Conservation (phyloP, 768 basidiomycete genomes). For the Erythrobasidium yunnanense region DNA sequence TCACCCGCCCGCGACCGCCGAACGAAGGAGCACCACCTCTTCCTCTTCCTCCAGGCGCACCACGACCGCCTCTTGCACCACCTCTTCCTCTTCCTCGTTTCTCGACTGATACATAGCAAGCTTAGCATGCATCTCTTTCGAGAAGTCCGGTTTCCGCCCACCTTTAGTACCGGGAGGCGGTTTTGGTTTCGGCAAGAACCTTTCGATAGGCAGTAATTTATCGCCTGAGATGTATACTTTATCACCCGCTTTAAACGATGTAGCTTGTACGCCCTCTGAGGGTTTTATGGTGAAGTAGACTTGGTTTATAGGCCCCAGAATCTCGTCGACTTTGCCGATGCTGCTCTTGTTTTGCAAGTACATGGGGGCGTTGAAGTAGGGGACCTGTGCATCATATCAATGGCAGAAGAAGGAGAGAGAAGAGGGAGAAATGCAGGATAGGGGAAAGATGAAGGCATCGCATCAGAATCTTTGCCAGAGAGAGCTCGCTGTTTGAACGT, state of each 20-base stretch:
- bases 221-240: constrained; percentile 97
- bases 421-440: background rate
- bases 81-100: constrained; percentile 39
- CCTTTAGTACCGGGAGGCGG: constrained; percentile 36
- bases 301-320: constrained; percentile 94
- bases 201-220: constrained; percentile 87
- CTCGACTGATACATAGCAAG: constrained; percentile 28
- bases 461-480: background rate
- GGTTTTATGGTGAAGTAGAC: constrained; percentile 97
- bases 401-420: background rate
- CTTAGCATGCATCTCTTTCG: constrained; percentile 8
- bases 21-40: constrained; percentile 40
- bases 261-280: constrained; percentile 87
- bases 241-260: constrained; percentile 92
- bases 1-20: constrained; percentile 1
- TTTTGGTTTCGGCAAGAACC: constrained; percentile 96
- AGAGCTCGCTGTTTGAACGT: no score
- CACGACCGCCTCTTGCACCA: constrained; percentile 38
- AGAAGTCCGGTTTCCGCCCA: constrained; percentile 39
- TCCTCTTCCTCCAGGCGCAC: constrained; percentile 40
- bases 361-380: constrained; percentile 97
- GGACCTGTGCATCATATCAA: constrained; percentile 45
- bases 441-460: background rate
- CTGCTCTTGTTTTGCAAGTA: constrained; percentile 91
- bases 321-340: constrained; percentile 97